Base-by-base conservation (phyloP, 2,329 filamentous ascomycete genomes). In the Coniochaeta hoffmannii region DNA sequence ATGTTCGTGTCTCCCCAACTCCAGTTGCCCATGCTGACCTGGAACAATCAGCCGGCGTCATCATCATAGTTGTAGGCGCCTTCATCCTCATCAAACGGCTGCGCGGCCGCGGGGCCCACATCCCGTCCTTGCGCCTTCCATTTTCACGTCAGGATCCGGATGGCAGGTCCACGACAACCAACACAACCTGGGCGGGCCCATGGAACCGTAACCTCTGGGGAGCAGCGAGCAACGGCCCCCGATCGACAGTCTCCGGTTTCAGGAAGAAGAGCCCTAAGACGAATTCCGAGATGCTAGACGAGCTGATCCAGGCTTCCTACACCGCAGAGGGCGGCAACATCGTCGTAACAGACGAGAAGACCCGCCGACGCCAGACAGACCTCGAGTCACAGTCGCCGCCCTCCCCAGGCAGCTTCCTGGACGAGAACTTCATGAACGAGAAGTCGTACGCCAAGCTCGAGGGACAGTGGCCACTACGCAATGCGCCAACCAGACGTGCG, bases 121-220 rank as follows among this genome's bases (percentile, higher is more conserved):
- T 28, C 24, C 22, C 41, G 3, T 46, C 41, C 8, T 12, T 14
- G 7, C 12, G 22, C 41, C 15, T 28, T 8, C 28, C 49, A 12
- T 51, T 51, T 28, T 2, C 2, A 17, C 7, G 49, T 6, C 5
- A 15, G 7, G 49, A 8, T 12, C 32, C 49, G 4, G 49, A 26
- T n/a, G 49, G 17, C 15, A 19, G 24, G 28, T 19, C 26, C 49
- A 12, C n/a, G 6, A 31, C 49, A 51, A 34, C 4, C 4, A 11
- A 9, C 8, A 32, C 49, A 4, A 10, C 49, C 9, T 31, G 28
- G 31, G 14, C 49, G 10, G 24, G 15, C n/a, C 26, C 49, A 4
- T 51, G 49, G 49, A 51, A 51, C 28, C 26, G 31, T n/a, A 51
- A 51, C 15, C 28, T 51, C 12, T 51, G 49, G 49, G 49, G 49